These are phyloP conservation scores for Aspergillus ellipticus DNA, from an alignment of 495 filamentous ascomycete species.

Conservation along the genomic window DNA sequence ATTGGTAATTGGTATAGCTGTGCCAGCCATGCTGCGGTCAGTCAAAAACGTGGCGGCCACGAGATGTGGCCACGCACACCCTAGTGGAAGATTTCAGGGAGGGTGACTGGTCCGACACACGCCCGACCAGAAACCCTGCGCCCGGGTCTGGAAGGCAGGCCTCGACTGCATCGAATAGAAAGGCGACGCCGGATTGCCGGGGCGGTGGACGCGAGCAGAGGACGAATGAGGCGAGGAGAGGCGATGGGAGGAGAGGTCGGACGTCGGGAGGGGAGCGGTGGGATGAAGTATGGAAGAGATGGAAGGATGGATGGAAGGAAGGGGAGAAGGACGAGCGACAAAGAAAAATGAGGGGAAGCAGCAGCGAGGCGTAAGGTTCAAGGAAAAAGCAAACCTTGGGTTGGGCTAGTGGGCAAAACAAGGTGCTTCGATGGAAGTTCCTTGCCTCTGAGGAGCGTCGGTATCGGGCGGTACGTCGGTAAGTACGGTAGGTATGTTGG, in stretches of 20 bases:
- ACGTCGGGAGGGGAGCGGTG: neutral
- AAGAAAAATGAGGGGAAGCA: neutral
- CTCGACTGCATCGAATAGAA: neutral
- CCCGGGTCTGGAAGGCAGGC: neutral
- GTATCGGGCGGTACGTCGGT: neutral
- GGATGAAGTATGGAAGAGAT: neutral
- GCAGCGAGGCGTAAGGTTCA: neutral
- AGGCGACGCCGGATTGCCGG: neutral
- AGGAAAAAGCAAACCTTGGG: neutral
- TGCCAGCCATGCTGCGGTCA: neutral
- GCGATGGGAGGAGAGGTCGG: neutral
- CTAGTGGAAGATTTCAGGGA: constrained; percentile 1
- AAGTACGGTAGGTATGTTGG: neutral
- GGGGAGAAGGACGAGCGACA: neutral
- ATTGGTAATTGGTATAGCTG: neutral
- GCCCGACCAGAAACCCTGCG: neutral
- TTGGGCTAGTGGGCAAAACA: neutral
- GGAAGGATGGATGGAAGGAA: neutral
- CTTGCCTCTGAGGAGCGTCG: neutral
- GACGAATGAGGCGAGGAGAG: neutral
- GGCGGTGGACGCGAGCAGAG: neutral
- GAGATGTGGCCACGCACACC: constrained; percentile 24
- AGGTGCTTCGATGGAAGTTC: neutral
- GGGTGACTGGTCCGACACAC: constrained; percentile 14
- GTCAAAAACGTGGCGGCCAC: constrained; percentile 43